Base-by-base conservation (phyloP, 2,329 filamentous ascomycete species). In the Emergomyces orientalis region DNA sequence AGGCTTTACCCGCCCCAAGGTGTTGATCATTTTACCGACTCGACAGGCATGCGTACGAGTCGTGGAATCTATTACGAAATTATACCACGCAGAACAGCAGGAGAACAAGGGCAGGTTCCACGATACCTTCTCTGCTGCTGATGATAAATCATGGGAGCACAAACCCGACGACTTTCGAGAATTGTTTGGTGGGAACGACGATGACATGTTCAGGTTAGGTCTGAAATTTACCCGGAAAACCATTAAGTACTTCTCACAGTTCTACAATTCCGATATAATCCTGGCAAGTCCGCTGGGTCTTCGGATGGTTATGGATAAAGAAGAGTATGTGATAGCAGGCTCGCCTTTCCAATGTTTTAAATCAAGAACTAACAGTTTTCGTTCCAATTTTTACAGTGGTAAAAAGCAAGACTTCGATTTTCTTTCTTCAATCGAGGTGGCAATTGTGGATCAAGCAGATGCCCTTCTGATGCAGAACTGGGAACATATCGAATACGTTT, bases 401-500 rank as follows among this genome's bases (percentile, higher is more conserved):
- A 88, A 88, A 73, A 86, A 86, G 67, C 77, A 84, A 43, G 93
- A 97, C 73, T 87, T 85, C 69, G 94, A 99, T 75, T 99, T 96
- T 73, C 81, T 99, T 17, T 93, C 89, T 63, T 97, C 93, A 1
- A 90, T 99, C 69, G 94, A 99, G 76, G 77, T 99, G 60, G 86
- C 94, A 39, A 82, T 97, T 56, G 82, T 96, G 65, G 94, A 99
- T 74, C 92, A 97, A 76, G 88, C 91, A 14, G 92, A 97, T 75
- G 91, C 91, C 0, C 84, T 97, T 51, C 84, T 96, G 9, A 97
- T 97, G 91, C 94, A 99, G 75, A 97, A 96, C 74, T 97, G 93
- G 92, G 91, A 97, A 71, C 93, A 99, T 72, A 85, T 97, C 65
- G 90, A 95, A 74, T 90, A 89, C 73, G 89, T 97, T 69, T 92